Conservation (phyloP, 2,329 filamentous ascomycete genomes). For the Nemania sp. region DNA sequence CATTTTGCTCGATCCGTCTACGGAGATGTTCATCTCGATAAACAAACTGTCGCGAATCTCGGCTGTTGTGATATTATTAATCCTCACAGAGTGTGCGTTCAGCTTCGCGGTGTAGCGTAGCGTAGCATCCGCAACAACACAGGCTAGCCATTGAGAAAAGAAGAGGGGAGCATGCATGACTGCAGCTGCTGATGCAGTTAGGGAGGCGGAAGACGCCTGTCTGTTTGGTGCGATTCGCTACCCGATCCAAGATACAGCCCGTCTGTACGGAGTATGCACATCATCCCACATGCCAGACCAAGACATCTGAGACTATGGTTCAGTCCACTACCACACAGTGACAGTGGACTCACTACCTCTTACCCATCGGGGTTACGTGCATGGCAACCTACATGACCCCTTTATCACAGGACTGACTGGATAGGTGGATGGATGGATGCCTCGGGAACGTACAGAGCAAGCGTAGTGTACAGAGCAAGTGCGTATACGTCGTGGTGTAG, state of each 20-base stretch:
- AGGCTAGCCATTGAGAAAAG: not conserved
- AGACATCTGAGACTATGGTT: no score
- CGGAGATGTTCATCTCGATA: not conserved
- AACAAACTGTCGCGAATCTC: conserved; percentile 20
- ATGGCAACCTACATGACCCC: conserved; percentile 12
- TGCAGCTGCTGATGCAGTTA: conserved; percentile 9
- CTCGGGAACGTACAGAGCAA: conserved; percentile 1
- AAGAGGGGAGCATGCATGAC: not conserved
- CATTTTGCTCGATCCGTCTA: conserved; percentile 42
- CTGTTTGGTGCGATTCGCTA: conserved; percentile 12
- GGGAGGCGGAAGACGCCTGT: conserved; percentile 14
- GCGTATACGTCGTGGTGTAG: no score
- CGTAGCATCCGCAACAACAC: not conserved
- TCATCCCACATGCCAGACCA: conserved; percentile 20
- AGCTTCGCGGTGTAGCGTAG: conserved; percentile 3
- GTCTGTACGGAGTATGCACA: conserved; percentile 20
- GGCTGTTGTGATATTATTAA: conserved; percentile 11
- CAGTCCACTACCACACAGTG: not conserved
- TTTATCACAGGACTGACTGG: conserved; percentile 22
- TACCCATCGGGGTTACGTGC: no score
- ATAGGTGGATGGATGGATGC: no score
- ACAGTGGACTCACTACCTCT: no score
- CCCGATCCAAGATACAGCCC: not conserved
- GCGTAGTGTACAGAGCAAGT: no score
- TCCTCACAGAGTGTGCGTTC: not conserved